These are phyloP conservation scores for Miscanthus lutarioriparius DNA, from an alignment of 176 grass and related monocot genomes.

Conservation along the genomic window DNA sequence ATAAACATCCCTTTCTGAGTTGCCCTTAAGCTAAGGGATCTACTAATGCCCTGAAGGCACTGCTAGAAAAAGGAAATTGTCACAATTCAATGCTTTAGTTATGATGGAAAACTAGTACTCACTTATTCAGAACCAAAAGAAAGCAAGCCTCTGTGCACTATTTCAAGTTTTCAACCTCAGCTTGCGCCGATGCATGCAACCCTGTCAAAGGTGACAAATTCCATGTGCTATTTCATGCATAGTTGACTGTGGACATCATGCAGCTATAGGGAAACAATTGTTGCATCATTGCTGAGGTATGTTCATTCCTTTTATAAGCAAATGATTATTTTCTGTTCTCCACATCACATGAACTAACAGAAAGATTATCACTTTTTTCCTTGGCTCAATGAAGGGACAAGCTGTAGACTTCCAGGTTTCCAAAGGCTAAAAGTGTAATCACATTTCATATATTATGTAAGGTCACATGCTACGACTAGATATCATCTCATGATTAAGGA, in stretches of 20 bases:
- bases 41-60: slow-evolving; percentile 36
- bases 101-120: slow-evolving; percentile 26
- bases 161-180: slow-evolving; percentile 27
- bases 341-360: neutral
- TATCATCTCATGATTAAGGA: slow-evolving; percentile 6
- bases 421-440: slow-evolving; percentile 6
- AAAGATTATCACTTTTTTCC: neutral
- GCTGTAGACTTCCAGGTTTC: slow-evolving; percentile 19
- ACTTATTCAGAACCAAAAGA: slow-evolving; percentile 1
- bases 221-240: neutral
- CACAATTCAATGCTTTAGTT: neutral
- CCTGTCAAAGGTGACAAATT: slow-evolving; percentile 6
- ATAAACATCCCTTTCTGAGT: slow-evolving; percentile 51
- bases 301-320: neutral
- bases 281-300: slow-evolving; percentile 16
- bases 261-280: slow-evolving; percentile 18
- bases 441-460: slow-evolving; percentile 18
- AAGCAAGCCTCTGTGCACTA: slow-evolving; percentile 17
- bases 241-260: slow-evolving; percentile 29
- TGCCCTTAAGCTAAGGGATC: slow-evolving; percentile 39
- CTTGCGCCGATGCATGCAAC: slow-evolving; percentile 11
- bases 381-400: neutral
- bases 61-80: slow-evolving; percentile 37
- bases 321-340: slow-evolving; percentile 11
- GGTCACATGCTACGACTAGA: neutral